phyloP scores from a whole-genome alignment of 2,329 filamentous ascomycete species.

The Fusarium ambrosium region DNA sequence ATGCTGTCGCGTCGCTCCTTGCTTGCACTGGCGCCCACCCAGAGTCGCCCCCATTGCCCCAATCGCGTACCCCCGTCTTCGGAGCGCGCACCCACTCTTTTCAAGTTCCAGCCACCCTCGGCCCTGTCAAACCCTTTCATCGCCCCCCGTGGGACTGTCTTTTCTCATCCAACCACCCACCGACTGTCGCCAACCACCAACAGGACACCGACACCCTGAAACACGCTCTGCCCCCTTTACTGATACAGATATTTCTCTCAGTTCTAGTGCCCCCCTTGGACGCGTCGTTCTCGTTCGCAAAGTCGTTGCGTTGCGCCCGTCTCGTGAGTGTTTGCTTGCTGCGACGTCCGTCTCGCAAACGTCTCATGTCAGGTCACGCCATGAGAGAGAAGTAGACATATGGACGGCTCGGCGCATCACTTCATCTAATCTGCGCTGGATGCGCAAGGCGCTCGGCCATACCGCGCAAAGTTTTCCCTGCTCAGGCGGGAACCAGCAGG shows the following conservation, averaged over 20 bases:
- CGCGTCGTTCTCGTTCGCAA: constrained; percentile 38
- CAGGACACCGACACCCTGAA: constrained; percentile 43
- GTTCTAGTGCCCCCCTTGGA: constrained; percentile 27
- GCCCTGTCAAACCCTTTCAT: constrained; percentile 46
- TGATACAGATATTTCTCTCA: constrained; percentile 37
- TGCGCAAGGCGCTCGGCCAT: constrained; percentile 28
- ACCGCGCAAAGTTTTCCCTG: constrained; percentile 37
- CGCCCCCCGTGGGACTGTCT: constrained; percentile 41
- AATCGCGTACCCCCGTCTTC: constrained; percentile 37
- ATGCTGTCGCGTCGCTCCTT: constrained; percentile 16
- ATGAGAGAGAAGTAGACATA: constrained; percentile 7
- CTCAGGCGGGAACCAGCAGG: constrained; percentile 32
- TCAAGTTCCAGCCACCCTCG: constrained; percentile 39
- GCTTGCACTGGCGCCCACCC: constrained; percentile 26
- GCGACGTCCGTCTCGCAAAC: constrained; percentile 34
- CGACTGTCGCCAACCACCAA: constrained; percentile 41
- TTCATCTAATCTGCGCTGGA: constrained; percentile 9
- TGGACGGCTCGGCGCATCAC: constrained; percentile 12
- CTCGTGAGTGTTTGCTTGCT: constrained; percentile 5
- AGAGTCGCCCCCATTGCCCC: constrained; percentile 32
- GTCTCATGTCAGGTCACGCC: constrained; percentile 39
- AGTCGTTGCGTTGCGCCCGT: constrained; percentile 8
- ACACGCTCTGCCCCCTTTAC: constrained; percentile 46
- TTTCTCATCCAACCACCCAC: constrained; percentile 35
- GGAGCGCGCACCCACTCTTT: constrained; percentile 39